phyloP scores from a whole-genome alignment of 257 asterid species.

The Nicotiana tabacum region DNA sequence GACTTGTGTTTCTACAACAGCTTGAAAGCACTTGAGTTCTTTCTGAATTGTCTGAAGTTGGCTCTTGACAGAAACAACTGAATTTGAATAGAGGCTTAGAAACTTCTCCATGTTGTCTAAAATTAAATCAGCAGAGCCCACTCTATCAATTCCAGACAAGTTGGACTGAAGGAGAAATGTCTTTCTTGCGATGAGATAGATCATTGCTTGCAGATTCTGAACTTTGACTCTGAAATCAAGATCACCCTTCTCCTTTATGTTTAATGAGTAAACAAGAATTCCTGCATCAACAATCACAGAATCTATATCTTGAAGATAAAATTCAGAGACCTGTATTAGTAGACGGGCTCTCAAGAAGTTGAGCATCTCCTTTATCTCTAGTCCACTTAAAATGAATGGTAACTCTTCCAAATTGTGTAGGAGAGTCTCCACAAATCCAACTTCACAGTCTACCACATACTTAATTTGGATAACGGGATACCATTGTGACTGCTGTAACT shows the following conservation, averaged over 20 bases:
- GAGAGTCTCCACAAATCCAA: background rate
- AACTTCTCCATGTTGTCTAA: conserved; percentile 16
- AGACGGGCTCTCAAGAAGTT: background rate
- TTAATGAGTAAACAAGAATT: background rate
- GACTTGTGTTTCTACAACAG: background rate
- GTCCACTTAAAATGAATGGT: background rate
- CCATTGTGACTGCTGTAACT: background rate
- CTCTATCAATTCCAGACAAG: background rate
- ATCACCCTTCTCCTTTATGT: background rate
- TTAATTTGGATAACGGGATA: background rate
- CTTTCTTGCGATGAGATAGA: background rate
- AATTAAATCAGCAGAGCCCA: background rate
- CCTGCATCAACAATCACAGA: background rate
- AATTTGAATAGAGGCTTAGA: background rate
- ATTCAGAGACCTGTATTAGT: background rate
- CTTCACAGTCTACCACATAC: too few species aligned
- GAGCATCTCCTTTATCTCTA: background rate
- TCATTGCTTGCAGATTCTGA: background rate
- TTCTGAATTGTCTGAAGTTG: background rate
- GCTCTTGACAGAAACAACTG: background rate
- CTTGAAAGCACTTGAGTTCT: background rate
- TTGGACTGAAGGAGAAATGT: background rate
- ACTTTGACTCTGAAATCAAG: background rate
- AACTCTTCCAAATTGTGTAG: background rate
- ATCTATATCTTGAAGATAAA: background rate